These are phyloP conservation scores for Russula lepida DNA, from an alignment of 768 basidiomycete genomes.

Conservation along the genomic window DNA sequence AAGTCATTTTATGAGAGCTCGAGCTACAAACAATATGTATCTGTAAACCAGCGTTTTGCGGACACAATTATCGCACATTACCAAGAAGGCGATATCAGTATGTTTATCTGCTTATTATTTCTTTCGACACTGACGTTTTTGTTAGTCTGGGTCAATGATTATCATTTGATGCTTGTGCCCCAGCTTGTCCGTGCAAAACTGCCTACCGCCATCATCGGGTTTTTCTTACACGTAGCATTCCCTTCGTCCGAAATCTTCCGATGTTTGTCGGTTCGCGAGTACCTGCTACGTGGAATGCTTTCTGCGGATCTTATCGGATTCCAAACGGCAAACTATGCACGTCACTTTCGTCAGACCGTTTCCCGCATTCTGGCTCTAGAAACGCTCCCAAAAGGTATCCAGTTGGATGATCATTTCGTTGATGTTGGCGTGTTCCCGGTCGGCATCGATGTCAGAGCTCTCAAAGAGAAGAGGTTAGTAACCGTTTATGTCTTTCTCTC, in stretches of 20 bases:
- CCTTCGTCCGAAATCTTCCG: constrained; percentile 94
- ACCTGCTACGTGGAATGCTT: constrained; percentile 81
- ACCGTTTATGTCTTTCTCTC: background rate
- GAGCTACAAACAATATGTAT: constrained; percentile 76
- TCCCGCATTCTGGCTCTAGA: constrained; percentile 72
- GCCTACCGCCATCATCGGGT: constrained; percentile 64
- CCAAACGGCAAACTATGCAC: constrained; percentile 76
- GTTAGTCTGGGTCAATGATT: constrained; percentile 83
- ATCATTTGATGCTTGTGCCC: constrained; percentile 92
- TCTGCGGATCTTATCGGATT: constrained; percentile 91
- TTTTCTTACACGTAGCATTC: constrained; percentile 97
- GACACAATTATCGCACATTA: constrained; percentile 72
- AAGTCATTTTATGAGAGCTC: constrained; percentile 72
- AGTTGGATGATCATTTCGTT: constrained; percentile 61
- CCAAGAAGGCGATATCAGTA: constrained; percentile 80
- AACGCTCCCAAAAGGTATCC: constrained; percentile 77
- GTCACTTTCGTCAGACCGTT: constrained; percentile 82
- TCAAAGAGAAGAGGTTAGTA: constrained; percentile 58
- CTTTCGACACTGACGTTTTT: constrained; percentile 1
- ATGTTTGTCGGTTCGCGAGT: constrained; percentile 70
- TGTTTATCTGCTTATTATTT: background rate
- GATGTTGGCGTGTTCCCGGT: constrained; percentile 87
- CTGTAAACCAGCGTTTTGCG: constrained; percentile 88
- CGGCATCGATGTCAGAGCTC: constrained; percentile 71
- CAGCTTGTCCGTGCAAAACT: constrained; percentile 67